These are phyloP conservation scores for Melampsora occidentalis DNA, from an alignment of 1,284 basidiomycete species.

Conservation along the genomic window DNA sequence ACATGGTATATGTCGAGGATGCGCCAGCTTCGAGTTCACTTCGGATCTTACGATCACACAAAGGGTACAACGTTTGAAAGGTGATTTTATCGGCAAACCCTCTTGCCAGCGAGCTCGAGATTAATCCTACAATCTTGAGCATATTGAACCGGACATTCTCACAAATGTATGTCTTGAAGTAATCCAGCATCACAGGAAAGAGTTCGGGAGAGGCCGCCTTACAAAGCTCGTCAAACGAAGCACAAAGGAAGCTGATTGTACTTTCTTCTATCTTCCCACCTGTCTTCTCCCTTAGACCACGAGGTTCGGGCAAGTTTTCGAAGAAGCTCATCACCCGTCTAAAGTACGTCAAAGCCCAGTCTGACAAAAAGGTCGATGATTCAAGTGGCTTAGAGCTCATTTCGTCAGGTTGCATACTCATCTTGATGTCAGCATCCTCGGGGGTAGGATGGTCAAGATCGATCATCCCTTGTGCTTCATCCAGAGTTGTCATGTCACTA, in stretches of 20 bases:
- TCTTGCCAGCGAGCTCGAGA: constrained; percentile 80
- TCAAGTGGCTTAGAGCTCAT: constrained; percentile 54
- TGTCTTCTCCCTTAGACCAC: constrained; percentile 61
- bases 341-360: constrained; percentile 87
- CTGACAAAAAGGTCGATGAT: constrained; percentile 74
- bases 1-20: constrained; percentile 83
- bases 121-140: constrained; percentile 82
- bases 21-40: constrained; percentile 86
- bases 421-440: constrained; percentile 24
- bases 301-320: constrained; percentile 79
- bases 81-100: constrained; percentile 60
- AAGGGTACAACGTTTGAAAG: constrained; percentile 74
- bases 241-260: constrained; percentile 74
- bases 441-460: constrained; percentile 45
- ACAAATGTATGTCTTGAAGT: constrained; percentile 36
- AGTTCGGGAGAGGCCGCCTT: constrained; percentile 50
- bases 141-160: constrained; percentile 68
- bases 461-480: constrained; percentile 44
- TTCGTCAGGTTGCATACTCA: constrained; percentile 46
- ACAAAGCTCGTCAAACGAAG: constrained; percentile 52
- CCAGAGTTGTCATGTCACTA: constrained; percentile 65
- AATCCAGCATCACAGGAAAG: constrained; percentile 37
- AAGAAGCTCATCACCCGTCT: constrained; percentile 80
- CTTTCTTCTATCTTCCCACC: constrained; percentile 82
- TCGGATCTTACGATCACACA: constrained; percentile 75